These are phyloP conservation scores for Ambrosiella beaveri DNA, from an alignment of 2,329 filamentous ascomycete species.

Conservation along the genomic window DNA sequence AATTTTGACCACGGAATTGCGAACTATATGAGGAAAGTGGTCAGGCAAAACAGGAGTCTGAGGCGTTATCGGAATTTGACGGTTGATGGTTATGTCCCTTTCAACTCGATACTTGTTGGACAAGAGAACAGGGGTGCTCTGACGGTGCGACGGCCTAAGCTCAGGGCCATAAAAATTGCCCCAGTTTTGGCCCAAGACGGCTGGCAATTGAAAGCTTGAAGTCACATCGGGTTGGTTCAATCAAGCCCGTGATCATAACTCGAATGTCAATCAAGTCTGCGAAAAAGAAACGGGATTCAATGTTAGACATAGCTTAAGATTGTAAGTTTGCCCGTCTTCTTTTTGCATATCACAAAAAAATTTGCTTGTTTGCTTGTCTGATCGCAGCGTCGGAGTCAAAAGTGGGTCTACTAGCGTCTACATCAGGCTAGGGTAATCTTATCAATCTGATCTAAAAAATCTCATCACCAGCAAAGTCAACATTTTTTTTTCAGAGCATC, in stretches of 20 bases:
- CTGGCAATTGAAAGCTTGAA: not conserved
- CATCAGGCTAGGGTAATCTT: slow-evolving; percentile 22
- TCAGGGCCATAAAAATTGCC: too few relatives aligned
- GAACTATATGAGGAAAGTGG: too few relatives aligned
- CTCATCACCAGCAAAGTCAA: slow-evolving; percentile 6
- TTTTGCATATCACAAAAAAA: too few relatives aligned
- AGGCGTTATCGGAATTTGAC: too few relatives aligned
- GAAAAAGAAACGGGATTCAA: not conserved
- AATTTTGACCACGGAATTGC: too few relatives aligned
- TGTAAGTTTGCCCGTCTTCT: too few relatives aligned
- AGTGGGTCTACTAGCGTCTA: not conserved
- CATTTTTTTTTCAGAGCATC: not conserved
- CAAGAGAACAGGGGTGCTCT: too few relatives aligned
- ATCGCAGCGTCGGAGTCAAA: not conserved
- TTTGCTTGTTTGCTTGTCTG: not conserved
- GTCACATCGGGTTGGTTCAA: not conserved
- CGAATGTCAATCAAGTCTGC: not conserved
- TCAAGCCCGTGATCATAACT: not conserved
- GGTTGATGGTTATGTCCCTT: too few relatives aligned
- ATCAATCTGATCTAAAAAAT: slow-evolving; percentile 26
- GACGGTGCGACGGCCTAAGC: too few relatives aligned
- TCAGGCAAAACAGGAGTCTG: too few relatives aligned
- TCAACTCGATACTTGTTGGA: too few relatives aligned
- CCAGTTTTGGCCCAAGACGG: not conserved
- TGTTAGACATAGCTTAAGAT: too few relatives aligned